Base-by-base conservation (phyloP, 306 rosid genomes). In the Malus asiatica region DNA sequence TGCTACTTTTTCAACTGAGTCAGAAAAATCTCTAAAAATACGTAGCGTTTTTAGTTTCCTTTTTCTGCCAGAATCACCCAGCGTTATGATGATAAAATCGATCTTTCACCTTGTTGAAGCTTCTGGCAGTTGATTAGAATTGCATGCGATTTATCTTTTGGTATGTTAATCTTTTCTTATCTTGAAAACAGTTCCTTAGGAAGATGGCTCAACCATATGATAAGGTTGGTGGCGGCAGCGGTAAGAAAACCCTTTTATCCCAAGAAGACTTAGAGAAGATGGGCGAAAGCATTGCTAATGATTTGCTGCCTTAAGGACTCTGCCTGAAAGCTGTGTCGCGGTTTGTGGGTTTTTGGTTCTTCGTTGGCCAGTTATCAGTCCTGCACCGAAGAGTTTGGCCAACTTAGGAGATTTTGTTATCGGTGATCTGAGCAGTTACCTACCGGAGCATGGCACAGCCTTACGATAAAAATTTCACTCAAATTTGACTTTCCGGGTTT, bases 171-270 rank as follows among this genome's bases (percentile, higher is more conserved):
- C 48, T 15, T 73, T 33, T 76, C 27, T 60, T 72, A 58, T 76
- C 30, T 81, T 81, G 70, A 59, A 40, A 76, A 83, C 97, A 94
- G 96, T 92, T 92, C 74, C 96, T 94, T 29, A 87, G 93, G 88
- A 94, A 92, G 82, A 94, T 94, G 97, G 97, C 98, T 27, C 96
- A 91, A 63, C 96, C 97, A 32, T 90, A 94, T 79, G 98, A 94
- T 27, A 94, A 87, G 87, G 88, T 90, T 11, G 98, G 97, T 11
- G 79, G 88, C 68, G 74, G 86, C 76, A 78, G 83, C 4, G 89
- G 96, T 70, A 83, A 46, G 85, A 94, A 92, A 84, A 94, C 97
- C 65, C 80, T 92, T 16, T 73, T 92, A 68, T 94, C 96, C 67
- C 93, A 90, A 76, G 90, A 90, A 71, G 97, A 94, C 78, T 75